A percentile compares a stretch with the other conserved stretches of the same genome.
These are phyloP conservation scores for Kwoniella dendrophila DNA, from an alignment of 768 basidiomycete genomes.

Conservation along the genomic window DNA sequence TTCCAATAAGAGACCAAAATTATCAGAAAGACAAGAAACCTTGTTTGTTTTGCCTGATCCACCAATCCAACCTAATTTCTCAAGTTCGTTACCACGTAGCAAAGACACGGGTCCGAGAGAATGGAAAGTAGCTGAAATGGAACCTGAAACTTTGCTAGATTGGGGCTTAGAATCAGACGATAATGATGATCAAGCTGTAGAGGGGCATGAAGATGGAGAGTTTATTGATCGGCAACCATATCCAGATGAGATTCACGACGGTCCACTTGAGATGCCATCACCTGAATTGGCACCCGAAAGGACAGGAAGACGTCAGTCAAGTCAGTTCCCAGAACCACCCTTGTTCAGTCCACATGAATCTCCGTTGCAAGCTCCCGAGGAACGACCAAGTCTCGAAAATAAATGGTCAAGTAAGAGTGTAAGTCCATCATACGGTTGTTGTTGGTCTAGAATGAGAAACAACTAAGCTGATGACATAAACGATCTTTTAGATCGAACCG, in stretches of 20 bases:
- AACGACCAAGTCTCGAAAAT: slow-evolving; percentile 7
- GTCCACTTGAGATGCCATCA: no score
- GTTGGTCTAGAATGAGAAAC: background rate
- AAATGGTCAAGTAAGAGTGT: slow-evolving; percentile 24
- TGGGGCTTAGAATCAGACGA: slow-evolving; percentile 30
- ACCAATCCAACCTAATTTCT: slow-evolving; percentile 26
- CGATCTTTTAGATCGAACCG: slow-evolving; percentile 15
- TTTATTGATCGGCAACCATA: no score
- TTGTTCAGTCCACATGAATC: slow-evolving; percentile 11
- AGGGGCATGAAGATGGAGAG: no score
- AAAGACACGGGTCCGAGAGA: slow-evolving; percentile 2
- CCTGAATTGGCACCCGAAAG: no score
- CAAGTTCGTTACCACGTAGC: background rate
- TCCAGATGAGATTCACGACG: no score
- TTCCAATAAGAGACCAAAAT: background rate
- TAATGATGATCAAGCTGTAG: background rate
- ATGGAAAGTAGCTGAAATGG: slow-evolving; percentile 35
- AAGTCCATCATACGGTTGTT: background rate
- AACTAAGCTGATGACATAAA: background rate
- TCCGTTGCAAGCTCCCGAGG: background rate
- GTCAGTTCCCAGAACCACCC: slow-evolving; percentile 10
- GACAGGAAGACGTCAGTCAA: background rate
- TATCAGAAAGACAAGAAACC: slow-evolving; percentile 23
- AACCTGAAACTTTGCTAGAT: slow-evolving; percentile 42
- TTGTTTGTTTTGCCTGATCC: slow-evolving; percentile 29